Conservation (phyloP, 2,329 filamentous ascomycete genomes). For the Celoporthe dispersa region DNA sequence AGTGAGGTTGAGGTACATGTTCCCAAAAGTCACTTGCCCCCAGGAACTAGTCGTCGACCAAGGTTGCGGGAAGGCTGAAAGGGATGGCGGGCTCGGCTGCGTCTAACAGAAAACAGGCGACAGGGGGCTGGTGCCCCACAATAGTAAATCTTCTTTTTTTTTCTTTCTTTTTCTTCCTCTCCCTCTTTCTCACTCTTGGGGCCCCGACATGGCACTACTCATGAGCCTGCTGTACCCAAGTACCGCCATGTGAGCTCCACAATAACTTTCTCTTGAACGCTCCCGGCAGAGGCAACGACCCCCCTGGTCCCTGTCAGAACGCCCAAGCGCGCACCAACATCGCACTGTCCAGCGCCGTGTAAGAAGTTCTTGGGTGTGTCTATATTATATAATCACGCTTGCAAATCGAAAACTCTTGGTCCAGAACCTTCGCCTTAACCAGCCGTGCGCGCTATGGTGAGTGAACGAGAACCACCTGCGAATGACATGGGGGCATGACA, state of each 20-base stretch:
- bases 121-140: neutral
- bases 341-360: neutral
- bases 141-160: neutral
- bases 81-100: conserved; percentile 20
- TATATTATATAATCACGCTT: conserved; percentile 17
- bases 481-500: neutral
- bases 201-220: neutral
- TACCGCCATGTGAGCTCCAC: neutral
- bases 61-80: conserved; percentile 9
- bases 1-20: conserved; percentile 26
- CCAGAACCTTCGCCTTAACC: conserved; percentile 16
- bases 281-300: neutral
- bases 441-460: too few species aligned
- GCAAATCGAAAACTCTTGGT: conserved; percentile 2
- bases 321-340: neutral
- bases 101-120: neutral
- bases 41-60: neutral
- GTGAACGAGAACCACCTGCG: neutral
- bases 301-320: neutral
- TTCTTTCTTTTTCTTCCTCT: neutral
- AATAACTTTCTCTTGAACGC: neutral
- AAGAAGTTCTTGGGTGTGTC: neutral
- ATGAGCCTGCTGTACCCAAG: neutral
- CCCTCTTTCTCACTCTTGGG: too few species aligned
- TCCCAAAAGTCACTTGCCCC: neutral